A percentile compares a stretch with the other conserved stretches of the same genome.
These are phyloP conservation scores for Botryotinia globosa DNA, from an alignment of 2,329 filamentous ascomycete species.

Conservation along the genomic window DNA sequence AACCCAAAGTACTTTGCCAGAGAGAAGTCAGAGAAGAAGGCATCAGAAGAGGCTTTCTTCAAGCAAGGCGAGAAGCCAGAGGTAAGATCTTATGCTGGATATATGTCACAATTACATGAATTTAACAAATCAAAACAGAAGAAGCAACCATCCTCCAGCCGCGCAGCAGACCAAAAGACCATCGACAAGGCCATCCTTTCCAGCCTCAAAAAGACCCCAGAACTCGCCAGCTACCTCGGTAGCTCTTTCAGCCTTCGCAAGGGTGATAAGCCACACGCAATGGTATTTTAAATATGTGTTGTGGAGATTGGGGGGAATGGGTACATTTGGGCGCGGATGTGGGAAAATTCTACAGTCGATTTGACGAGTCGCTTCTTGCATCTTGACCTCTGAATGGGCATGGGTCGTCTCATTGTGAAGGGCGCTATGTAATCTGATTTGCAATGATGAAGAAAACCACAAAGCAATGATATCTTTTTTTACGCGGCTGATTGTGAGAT, in stretches of 20 bases:
- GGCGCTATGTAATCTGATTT: conserved; percentile 42
- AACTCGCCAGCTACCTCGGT: conserved; percentile 89
- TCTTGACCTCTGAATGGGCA: conserved; percentile 59
- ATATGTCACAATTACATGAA: neutral
- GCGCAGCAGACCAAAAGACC: conserved; percentile 96
- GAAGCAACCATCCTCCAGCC: conserved; percentile 91
- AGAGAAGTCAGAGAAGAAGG: conserved; percentile 94
- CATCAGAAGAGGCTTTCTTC: conserved; percentile 98
- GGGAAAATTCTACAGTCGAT: conserved; percentile 41
- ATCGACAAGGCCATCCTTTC: conserved; percentile 94
- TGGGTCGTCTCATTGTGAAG: conserved; percentile 51
- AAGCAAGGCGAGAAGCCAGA: conserved; percentile 97
- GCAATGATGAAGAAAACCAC: conserved; percentile 39
- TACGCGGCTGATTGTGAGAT: conserved; percentile 11
- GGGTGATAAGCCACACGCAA: conserved; percentile 99
- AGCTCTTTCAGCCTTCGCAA: conserved; percentile 98
- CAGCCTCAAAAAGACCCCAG: conserved; percentile 97
- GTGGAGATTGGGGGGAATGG: conserved; percentile 26
- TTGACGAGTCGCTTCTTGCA: conserved; percentile 60
- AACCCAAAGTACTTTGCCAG: conserved; percentile 88
- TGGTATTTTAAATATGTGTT: conserved; percentile 76
- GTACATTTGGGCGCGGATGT: conserved; percentile 43
- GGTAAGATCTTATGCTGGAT: conserved; percentile 55
- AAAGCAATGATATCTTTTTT: conserved; percentile 31
- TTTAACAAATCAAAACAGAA: conserved; percentile 59